phyloP scores from a whole-genome alignment of 1,284 basidiomycete genomes.

The Singerocomus rubriflavus region DNA sequence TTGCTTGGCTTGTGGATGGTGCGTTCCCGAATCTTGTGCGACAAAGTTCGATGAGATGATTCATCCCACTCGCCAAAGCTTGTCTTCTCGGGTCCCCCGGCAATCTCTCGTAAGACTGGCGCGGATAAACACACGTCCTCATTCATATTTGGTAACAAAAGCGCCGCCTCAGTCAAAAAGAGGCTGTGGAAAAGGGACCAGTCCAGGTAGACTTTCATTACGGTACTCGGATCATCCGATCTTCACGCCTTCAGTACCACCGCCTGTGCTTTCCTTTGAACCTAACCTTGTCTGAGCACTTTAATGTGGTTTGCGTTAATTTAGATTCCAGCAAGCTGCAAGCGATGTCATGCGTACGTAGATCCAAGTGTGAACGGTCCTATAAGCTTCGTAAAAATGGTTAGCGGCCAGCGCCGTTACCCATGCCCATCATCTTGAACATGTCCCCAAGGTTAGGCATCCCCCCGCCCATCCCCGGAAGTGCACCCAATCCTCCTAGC shows the following conservation, averaged over 20 bases:
- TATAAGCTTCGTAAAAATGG: slow-evolving; percentile 4
- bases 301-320: slow-evolving; percentile 17
- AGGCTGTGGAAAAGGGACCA: slow-evolving; percentile 55
- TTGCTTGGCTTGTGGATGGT: slow-evolving; percentile 74
- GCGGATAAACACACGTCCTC: slow-evolving; percentile 77
- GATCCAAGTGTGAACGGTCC: slow-evolving; percentile 12
- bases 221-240: slow-evolving; percentile 19
- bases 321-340: slow-evolving; percentile 13
- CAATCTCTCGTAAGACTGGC: slow-evolving; percentile 66
- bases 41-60: slow-evolving; percentile 15
- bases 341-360: slow-evolving; percentile 19
- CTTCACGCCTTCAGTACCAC: slow-evolving; percentile 11
- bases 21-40: slow-evolving; percentile 32
- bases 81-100: slow-evolving; percentile 55
- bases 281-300: slow-evolving; percentile 29
- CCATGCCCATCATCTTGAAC: slow-evolving; percentile 87
- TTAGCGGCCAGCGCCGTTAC: slow-evolving; percentile 40
- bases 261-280: slow-evolving; percentile 14
- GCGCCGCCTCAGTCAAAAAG: slow-evolving; percentile 68
- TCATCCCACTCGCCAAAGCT: slow-evolving; percentile 42
- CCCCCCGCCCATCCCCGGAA: slow-evolving; percentile 44
- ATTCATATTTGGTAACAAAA: slow-evolving; percentile 75
- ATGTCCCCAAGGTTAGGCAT: slow-evolving; percentile 71
- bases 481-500: slow-evolving; percentile 52
- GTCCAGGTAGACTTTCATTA: slow-evolving; percentile 26